phyloP scores from a whole-genome alignment of 2,329 filamentous ascomycete genomes.

The Fusarium denticulatum region DNA sequence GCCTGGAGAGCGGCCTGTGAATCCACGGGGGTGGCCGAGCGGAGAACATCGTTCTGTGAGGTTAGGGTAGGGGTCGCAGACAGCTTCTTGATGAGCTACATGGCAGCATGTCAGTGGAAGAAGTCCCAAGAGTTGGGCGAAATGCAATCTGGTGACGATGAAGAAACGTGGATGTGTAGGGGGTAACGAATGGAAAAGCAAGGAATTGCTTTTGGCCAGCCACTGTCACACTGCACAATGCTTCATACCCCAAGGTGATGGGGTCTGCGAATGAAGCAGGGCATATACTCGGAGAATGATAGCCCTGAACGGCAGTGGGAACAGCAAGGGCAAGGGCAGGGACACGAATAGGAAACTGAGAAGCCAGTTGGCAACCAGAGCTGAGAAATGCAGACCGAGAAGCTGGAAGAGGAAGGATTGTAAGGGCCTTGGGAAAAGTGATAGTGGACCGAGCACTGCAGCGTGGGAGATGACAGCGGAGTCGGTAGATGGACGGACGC shows the following conservation, averaged over 20 bases:
- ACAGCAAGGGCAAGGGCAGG: constrained; percentile 3
- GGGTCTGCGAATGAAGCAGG: constrained; percentile 22
- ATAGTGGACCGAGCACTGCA: constrained; percentile 23
- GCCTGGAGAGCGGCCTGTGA: constrained; percentile 92
- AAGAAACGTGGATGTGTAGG: constrained; percentile 35
- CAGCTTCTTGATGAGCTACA: constrained; percentile 96
- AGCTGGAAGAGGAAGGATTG: constrained; percentile 1
- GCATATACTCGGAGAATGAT: constrained; percentile 9
- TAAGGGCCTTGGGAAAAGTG: constrained; percentile 18
- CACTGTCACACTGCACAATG: constrained; percentile 26
- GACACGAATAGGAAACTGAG: constrained; percentile 5
- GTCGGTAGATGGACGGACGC: constrained; percentile 20
- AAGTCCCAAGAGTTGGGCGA: constrained; percentile 16
- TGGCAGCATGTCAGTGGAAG: constrained; percentile 38
- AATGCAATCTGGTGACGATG: constrained; percentile 21
- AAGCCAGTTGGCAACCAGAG: constrained; percentile 1
- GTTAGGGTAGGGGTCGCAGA: constrained; percentile 88
- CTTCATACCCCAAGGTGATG: constrained; percentile 12
- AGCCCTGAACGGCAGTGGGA: constrained; percentile 7
- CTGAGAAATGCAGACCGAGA: constrained; percentile 12
- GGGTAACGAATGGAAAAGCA: constrained; percentile 34
- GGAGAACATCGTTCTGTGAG: constrained; percentile 74
- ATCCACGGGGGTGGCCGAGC: constrained; percentile 65
- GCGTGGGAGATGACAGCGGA: constrained; percentile 40
- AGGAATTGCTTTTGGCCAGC: constrained; percentile 30